phyloP scores from a whole-genome alignment of 1,284 basidiomycete species.

The Irpex lacteus region DNA sequence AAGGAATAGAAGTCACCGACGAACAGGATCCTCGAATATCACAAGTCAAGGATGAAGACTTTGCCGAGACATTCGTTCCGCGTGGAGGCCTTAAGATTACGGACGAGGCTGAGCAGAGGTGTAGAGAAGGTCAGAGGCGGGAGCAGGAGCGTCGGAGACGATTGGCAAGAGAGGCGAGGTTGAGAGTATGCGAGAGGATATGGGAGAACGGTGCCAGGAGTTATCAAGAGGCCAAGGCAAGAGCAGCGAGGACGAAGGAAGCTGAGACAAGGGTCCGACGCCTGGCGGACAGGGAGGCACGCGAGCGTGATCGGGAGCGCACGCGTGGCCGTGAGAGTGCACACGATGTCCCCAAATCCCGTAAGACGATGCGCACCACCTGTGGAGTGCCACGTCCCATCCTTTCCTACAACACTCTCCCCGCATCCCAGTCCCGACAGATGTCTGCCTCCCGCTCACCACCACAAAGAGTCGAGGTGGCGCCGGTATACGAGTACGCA shows the following conservation, averaged over 20 bases:
- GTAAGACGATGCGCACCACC: slow-evolving; percentile 17
- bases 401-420: slow-evolving; percentile 27
- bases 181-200: slow-evolving; percentile 44
- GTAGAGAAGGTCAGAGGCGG: slow-evolving; percentile 26
- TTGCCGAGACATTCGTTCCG: slow-evolving; percentile 57
- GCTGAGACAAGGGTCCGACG: slow-evolving; percentile 30
- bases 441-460: slow-evolving; percentile 14
- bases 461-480: slow-evolving; percentile 14
- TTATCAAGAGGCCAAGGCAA: slow-evolving; percentile 39
- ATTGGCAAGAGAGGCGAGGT: slow-evolving; percentile 37
- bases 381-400: slow-evolving; percentile 23
- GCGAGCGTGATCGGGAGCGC: slow-evolving; percentile 28
- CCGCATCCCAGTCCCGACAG: slow-evolving; percentile 19
- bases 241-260: slow-evolving; percentile 36
- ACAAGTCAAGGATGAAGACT: slow-evolving; percentile 62
- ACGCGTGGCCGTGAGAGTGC: slow-evolving; percentile 27
- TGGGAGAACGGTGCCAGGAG: slow-evolving; percentile 51
- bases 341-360: background rate
- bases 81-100: slow-evolving; percentile 48
- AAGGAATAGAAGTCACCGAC: slow-evolving; percentile 55
- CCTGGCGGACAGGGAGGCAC: slow-evolving; percentile 27
- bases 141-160: slow-evolving; percentile 39
- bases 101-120: slow-evolving; percentile 39
- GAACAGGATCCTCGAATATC: slow-evolving; percentile 62
- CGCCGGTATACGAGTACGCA: slow-evolving; percentile 20